These are phyloP conservation scores for Suhomyces bribrorum DNA, from an alignment of 1,139 yeast genomes.

Conservation along the genomic window DNA sequence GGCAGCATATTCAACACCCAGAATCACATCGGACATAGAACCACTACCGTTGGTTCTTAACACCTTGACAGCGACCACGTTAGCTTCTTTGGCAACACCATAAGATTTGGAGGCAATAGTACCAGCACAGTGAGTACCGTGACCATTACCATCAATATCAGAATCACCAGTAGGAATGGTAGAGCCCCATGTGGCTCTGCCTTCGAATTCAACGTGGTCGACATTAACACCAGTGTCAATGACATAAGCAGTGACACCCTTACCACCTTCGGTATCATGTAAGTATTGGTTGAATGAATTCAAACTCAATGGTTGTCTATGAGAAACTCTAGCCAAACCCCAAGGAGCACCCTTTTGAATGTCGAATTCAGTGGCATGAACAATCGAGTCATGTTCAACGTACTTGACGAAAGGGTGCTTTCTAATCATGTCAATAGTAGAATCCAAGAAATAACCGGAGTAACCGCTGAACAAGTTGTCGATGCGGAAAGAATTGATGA, in stretches of 20 bases:
- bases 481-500: constrained; percentile 64
- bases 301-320: constrained; percentile 72
- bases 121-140: constrained; percentile 91
- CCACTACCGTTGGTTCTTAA: constrained; percentile 78
- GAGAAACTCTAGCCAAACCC: constrained; percentile 95
- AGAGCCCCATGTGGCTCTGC: constrained; percentile 93
- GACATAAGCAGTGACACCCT: constrained; percentile 89
- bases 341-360: constrained; percentile 87
- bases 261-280: constrained; percentile 82
- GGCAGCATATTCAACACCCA: constrained; percentile 80
- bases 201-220: constrained; percentile 79
- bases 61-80: constrained; percentile 76
- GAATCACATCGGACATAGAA: constrained; percentile 76
- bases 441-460: constrained; percentile 73
- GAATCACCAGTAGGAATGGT: constrained; percentile 83
- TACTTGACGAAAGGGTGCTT: constrained; percentile 70
- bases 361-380: constrained; percentile 61
- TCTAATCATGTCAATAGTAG: constrained; percentile 70
- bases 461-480: constrained; percentile 61
- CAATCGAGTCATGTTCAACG: constrained; percentile 80
- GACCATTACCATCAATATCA: constrained; percentile 91
- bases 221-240: constrained; percentile 91
- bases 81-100: constrained; percentile 79
- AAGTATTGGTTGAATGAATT: constrained; percentile 84
- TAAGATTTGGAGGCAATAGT: constrained; percentile 72